Conservation (phyloP, 2,329 filamentous ascomycete species). For the Neodidymelliopsis sp. region DNA sequence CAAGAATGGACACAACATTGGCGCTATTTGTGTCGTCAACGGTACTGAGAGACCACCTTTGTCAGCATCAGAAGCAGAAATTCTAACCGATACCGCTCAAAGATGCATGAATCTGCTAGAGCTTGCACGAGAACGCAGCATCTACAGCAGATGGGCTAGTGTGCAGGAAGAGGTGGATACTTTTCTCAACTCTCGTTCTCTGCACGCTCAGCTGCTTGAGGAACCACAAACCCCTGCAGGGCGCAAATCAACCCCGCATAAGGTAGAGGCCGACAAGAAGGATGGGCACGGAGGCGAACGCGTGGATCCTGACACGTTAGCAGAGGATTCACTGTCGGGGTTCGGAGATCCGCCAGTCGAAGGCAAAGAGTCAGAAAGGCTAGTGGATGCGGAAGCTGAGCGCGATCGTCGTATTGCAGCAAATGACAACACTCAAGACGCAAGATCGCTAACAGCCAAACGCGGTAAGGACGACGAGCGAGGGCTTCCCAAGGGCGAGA, state of each 20-base stretch:
- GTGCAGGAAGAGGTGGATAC: constrained; percentile 10
- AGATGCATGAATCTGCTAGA: constrained; percentile 23
- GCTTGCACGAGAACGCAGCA: constrained; percentile 14
- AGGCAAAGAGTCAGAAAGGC: constrained; percentile 3
- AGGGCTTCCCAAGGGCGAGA: constrained; percentile 1
- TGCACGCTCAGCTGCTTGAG: neutral
- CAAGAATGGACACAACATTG: constrained; percentile 17
- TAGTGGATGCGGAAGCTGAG: neutral
- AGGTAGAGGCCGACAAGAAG: neutral
- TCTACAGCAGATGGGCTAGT: constrained; percentile 10
- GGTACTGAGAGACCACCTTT: neutral
- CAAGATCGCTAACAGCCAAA: neutral
- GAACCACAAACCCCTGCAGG: constrained; percentile 1
- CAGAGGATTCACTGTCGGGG: neutral
- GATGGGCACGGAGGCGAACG: neutral
- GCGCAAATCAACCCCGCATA: neutral
- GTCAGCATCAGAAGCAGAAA: constrained; percentile 4
- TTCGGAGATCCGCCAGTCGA: neutral
- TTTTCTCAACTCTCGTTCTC: constrained; percentile 6
- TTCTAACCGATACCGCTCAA: constrained; percentile 8
- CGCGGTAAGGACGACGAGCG: neutral
- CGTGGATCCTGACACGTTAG: neutral
- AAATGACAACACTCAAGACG: neutral
- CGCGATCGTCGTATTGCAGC: neutral
- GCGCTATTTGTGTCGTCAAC: constrained; percentile 21